Evolutionary conservation across 331 rosid genomes (phyloP), one percentile per base, ranked within the genome.

Genomic region (Stylosanthes scabra): DNA sequence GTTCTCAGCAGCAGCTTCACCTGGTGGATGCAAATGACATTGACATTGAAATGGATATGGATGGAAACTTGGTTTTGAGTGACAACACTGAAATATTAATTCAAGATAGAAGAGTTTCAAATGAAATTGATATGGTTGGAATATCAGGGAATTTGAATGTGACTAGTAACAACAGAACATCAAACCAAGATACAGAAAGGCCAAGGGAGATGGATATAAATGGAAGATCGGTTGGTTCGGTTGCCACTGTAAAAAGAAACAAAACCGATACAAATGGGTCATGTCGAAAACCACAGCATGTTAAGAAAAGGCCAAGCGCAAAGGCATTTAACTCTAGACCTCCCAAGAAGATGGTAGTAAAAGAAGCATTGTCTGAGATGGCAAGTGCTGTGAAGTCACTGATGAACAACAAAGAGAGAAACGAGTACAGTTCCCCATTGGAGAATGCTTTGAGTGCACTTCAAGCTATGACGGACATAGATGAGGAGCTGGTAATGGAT

Each of bases 401-500:
- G 83, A 75, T 74, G 67, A 59, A 72, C 51, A 78, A 78, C 74
- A 57, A 66, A 15, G 88, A 83, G 64, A 59, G 70, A 44, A 74
- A 40, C 63, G 78, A 69, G 40, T 34, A 4, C 6, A 67, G 46
- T 20, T 61, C 63, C 65, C 58, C 83, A 39, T 70, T 83, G 11
- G 92, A 80, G 75, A 68, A 79, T 69, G 97, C 97, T 31, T 41
- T 88, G 11, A 82, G 80, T 80, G 92, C 83, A 6, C 90, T 91
- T 63, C 97, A 83, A 74, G 89, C 88, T 41, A 63, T 88, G 66
- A 87, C 92, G 0, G 92, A 83, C 67, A 78, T 91, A 46, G 94
- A 88, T 60, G 92, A 91, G 10, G 94, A 88, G 74, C 85, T 91
- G 2, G 76, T 83, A 72, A 83, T 91, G 74, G 94, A 88, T 79